These are phyloP conservation scores for Cordyceps cateniannulata DNA, from an alignment of 2,329 filamentous ascomycete genomes.

Conservation along the genomic window DNA sequence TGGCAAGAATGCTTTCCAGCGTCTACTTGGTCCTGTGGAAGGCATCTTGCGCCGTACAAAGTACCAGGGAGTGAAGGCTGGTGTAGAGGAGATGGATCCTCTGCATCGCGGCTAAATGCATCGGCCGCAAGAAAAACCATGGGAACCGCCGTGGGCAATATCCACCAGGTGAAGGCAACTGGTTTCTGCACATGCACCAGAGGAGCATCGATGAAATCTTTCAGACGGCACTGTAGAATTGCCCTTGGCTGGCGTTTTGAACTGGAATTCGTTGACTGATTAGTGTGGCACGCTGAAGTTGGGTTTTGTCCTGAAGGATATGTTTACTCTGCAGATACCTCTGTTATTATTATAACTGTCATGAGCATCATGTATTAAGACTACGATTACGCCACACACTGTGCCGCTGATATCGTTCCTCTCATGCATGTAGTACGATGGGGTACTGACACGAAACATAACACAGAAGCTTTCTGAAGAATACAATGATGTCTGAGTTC, in stretches of 20 bases:
- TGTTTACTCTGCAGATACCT: slow-evolving; percentile 13
- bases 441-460: too few species aligned
- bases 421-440: too few species aligned
- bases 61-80: slow-evolving; percentile 53
- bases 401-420: background rate
- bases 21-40: slow-evolving; percentile 86
- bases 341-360: slow-evolving; percentile 14
- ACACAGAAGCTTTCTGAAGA: background rate
- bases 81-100: slow-evolving; percentile 63
- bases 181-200: background rate
- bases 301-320: slow-evolving; percentile 4
- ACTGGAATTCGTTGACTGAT: slow-evolving; percentile 1
- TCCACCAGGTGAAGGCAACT: background rate
- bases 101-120: slow-evolving; percentile 35
- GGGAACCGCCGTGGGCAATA: background rate
- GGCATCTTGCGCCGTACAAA: slow-evolving; percentile 82
- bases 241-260: slow-evolving; percentile 1
- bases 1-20: slow-evolving; percentile 90
- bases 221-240: background rate
- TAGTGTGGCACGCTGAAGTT: background rate
- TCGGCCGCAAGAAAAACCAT: too few species aligned
- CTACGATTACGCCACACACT: background rate
- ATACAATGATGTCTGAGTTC: background rate
- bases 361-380: slow-evolving; percentile 11
- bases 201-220: background rate